Evolutionary conservation across 345 rosid genomes (phyloP).

Genomic region (Gossypium turneri): DNA sequence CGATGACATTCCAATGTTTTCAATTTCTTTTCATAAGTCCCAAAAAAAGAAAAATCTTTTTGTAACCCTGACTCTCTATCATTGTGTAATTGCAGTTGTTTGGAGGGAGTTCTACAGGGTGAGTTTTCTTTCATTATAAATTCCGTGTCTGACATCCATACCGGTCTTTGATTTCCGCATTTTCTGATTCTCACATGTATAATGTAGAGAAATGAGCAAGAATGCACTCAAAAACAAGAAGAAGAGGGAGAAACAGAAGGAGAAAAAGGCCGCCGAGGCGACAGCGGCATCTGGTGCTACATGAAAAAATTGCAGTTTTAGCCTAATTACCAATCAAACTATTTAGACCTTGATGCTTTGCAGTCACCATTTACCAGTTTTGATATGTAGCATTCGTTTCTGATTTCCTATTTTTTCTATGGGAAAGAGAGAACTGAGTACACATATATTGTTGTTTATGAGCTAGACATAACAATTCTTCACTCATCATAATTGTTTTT

Average conservation of each 20-base stretch:
- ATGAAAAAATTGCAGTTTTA: constrained; percentile 1
- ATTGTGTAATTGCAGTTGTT: constrained; percentile 51
- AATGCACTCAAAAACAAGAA: constrained; percentile 85
- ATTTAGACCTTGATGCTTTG: not conserved
- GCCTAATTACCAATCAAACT: not conserved
- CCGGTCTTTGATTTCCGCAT: not conserved
- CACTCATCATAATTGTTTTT: not conserved
- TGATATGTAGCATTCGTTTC: not conserved
- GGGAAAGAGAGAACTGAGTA: not conserved
- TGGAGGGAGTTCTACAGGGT: constrained; percentile 60
- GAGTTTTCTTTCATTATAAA: constrained; percentile 32
- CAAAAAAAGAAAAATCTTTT: too few species aligned
- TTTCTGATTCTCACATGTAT: not conserved
- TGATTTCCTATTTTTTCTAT: not conserved
- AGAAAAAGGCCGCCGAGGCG: constrained; percentile 49
- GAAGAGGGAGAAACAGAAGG: constrained; percentile 76
- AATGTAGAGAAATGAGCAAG: constrained; percentile 73
- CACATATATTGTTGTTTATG: not conserved
- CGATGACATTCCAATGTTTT: not conserved
- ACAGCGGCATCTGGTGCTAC: constrained; percentile 18
- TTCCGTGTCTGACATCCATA: not conserved
- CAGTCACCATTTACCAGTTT: not conserved
- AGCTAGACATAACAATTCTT: too few species aligned
- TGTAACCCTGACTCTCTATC: constrained; percentile 29
- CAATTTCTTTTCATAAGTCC: not conserved